These are phyloP conservation scores for Trichoderma gracile DNA, from an alignment of 2,329 filamentous ascomycete species.

Conservation along the genomic window DNA sequence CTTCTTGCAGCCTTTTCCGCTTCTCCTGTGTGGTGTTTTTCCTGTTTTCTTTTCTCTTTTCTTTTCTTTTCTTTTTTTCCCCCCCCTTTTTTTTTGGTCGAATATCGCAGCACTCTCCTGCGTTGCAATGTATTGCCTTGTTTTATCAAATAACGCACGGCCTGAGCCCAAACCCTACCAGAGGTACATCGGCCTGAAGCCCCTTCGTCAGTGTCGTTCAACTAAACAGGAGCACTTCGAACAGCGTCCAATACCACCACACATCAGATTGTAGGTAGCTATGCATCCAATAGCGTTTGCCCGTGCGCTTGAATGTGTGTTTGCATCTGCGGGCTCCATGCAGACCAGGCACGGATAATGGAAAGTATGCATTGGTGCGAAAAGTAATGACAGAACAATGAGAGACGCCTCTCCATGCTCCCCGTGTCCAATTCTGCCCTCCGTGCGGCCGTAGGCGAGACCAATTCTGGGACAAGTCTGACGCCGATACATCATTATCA, in stretches of 20 bases:
- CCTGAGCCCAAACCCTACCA: slow-evolving; percentile 5
- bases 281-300: slow-evolving; percentile 7
- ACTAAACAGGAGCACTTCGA: slow-evolving; percentile 1
- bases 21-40: background rate
- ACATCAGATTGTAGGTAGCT: slow-evolving; percentile 1
- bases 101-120: slow-evolving; percentile 5
- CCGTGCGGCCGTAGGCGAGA: slow-evolving; percentile 1
- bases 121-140: background rate
- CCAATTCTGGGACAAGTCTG: background rate
- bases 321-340: background rate
- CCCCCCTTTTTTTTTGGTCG: no score
- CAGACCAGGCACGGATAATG: background rate
- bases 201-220: background rate
- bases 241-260: slow-evolving; percentile 12
- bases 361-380: background rate
- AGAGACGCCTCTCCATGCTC: background rate
- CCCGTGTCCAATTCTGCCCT: background rate
- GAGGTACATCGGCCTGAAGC: slow-evolving; percentile 3
- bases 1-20: slow-evolving; percentile 2
- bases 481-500: background rate
- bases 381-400: background rate
- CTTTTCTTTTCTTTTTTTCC: no score
- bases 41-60: no score
- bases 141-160: slow-evolving; percentile 4
- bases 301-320: slow-evolving; percentile 1